A percentile compares a stretch with the other conserved stretches of the same genome.
Evolutionary conservation across 441 rosid species (phyloP).

Genomic region (Bocquillonia castaneifolia): DNA sequence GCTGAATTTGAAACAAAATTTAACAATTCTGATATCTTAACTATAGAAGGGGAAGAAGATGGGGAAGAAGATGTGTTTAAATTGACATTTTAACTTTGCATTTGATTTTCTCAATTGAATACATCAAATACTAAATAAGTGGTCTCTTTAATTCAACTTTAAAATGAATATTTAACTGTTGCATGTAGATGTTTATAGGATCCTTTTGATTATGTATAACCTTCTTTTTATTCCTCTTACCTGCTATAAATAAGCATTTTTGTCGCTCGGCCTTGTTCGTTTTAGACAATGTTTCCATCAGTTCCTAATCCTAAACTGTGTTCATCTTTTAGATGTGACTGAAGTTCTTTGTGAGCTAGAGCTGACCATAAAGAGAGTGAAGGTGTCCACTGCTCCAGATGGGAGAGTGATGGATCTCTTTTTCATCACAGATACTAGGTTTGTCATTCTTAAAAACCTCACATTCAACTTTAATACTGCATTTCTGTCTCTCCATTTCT

Average conservation of each 20-base stretch:
- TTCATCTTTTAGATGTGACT: constrained; percentile 43
- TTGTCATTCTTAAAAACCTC: constrained; percentile 20
- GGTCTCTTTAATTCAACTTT: too few relatives aligned
- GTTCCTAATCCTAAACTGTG: neutral
- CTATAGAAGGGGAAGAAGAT: too few relatives aligned
- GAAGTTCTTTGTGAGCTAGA: constrained; percentile 56
- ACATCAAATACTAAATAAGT: neutral
- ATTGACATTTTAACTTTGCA: neutral
- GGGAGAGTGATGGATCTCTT: constrained; percentile 69
- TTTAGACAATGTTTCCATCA: neutral
- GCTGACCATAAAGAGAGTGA: constrained; percentile 56
- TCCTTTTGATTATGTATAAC: too few relatives aligned
- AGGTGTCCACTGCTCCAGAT: constrained; percentile 64
- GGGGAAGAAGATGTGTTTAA: neutral
- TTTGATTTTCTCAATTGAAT: neutral
- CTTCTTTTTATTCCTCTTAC: neutral
- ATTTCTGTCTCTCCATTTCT: neutral
- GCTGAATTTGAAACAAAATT: neutral
- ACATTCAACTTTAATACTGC: constrained; percentile 4
- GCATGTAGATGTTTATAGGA: too few relatives aligned
- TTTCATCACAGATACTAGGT: constrained; percentile 61
- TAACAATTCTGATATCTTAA: neutral
- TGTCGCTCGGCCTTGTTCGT: neutral
- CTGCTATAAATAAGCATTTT: neutral
- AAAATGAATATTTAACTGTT: too few relatives aligned